Evolutionary conservation across 495 filamentous ascomycete species (phyloP), one percentile per base, ranked within the genome.

Genomic region (Aeminium ludgeri): DNA sequence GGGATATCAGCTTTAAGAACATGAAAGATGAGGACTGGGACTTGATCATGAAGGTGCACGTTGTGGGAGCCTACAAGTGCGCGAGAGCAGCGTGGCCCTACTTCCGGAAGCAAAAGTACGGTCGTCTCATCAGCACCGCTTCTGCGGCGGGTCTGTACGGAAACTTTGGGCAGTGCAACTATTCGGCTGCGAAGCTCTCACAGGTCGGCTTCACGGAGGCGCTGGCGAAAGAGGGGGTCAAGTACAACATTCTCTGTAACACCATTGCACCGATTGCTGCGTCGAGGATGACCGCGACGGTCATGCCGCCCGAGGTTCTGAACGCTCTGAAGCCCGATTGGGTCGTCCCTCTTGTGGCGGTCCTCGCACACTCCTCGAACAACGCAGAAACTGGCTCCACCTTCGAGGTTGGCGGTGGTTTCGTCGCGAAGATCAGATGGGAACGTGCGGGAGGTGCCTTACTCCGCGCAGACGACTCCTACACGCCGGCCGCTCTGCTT

Each of bases 171-270:
- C 89, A 97, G 67, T 69, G 77, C 63, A 97, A 97, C 65, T 97
- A 97, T 64, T 92, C 91, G 23, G 75, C 89, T 41, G 89, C 89
- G 50, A 97, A 97, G 69, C 70, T 96, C 38, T 80, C 82, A 44
- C 80, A 89, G 73, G 86, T 97, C 42, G 89, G 86, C 46, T 97
- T 97, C 68, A 95, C 89, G 15, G 89, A 97, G 71, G 92, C 89
- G 2, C 74, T 97, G 44, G 89, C 91, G 38, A 96, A 94, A 67
- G 89, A 97, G 66, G 89, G 89, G 46, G 69, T 75, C 51, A 97
- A 97, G 63, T 97, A 97, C 68, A 96, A 97, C 72, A 96, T 97
- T 51, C 64, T 94, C 54, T 73, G 73, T 66, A 97, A 97, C 60
- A 82, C 81, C 53, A 96, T 97, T 65, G 86, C 89, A 25, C 89